These are phyloP conservation scores for Aspergillus hancockii DNA, from an alignment of 495 filamentous ascomycete genomes.

Conservation along the genomic window DNA sequence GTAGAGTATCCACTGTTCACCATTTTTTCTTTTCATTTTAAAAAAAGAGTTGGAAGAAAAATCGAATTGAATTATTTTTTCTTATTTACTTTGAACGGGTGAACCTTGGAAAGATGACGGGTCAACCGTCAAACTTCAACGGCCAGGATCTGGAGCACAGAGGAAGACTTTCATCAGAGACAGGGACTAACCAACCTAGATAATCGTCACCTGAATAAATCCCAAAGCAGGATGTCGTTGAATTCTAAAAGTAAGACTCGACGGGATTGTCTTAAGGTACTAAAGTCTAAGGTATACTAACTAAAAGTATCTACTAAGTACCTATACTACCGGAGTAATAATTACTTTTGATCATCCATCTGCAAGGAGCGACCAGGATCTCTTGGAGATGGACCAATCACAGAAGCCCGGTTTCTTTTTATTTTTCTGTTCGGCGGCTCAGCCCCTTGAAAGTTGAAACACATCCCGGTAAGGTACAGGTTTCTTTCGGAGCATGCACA, in stretches of 20 bases:
- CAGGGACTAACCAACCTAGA: background rate
- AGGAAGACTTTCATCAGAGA: background rate
- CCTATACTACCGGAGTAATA: background rate
- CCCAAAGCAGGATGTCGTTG: background rate
- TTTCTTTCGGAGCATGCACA: background rate
- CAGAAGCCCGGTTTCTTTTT: conserved; percentile 6
- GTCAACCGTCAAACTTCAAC: conserved; percentile 10
- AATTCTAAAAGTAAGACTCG: conserved; percentile 1
- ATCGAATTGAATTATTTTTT: background rate
- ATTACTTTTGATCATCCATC: conserved; percentile 4
- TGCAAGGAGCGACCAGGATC: conserved; percentile 21
- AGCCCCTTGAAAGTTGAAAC: conserved; percentile 19
- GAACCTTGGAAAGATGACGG: conserved; percentile 16
- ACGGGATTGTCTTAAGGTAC: background rate
- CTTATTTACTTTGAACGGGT: background rate
- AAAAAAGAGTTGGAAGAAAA: background rate
- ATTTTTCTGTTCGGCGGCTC: conserved; percentile 4
- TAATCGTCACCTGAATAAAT: background rate
- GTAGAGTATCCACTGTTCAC: background rate
- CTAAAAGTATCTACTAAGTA: background rate
- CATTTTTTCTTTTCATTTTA: background rate
- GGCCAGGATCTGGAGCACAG: background rate
- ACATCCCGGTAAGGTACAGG: conserved; percentile 12
- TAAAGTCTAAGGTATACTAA: background rate
- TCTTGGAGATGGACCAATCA: conserved; percentile 11